Percentiles rank a stretch among this genome's conserved stretches.
Evolutionary conservation across 805 yeast genomes (phyloP).

Genomic region (Ogataea naganishii): DNA sequence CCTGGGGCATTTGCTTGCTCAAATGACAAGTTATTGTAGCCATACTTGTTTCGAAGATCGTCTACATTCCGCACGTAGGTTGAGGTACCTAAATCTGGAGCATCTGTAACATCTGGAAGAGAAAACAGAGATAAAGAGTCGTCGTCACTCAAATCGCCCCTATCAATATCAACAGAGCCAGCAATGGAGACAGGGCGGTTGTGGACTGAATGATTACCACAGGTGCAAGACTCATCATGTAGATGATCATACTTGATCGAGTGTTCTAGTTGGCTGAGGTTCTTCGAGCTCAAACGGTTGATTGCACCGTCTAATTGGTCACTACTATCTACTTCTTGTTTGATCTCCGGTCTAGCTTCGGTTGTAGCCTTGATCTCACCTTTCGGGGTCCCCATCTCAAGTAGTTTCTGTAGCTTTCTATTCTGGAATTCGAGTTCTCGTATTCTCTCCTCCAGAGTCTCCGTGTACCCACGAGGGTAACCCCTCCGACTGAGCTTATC

Average conservation of each 20-base stretch:
- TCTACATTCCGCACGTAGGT: slow-evolving; percentile 13
- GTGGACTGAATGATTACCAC: slow-evolving; percentile 46
- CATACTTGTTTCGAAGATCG: slow-evolving; percentile 17
- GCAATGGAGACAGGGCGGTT: slow-evolving; percentile 61
- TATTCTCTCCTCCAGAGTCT: slow-evolving; percentile 80
- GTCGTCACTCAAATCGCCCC: slow-evolving; percentile 42
- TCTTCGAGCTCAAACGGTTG: neutral
- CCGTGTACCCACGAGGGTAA: slow-evolving; percentile 89
- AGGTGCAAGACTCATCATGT: slow-evolving; percentile 49
- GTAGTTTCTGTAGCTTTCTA: slow-evolving; percentile 51
- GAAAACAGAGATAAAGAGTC: slow-evolving; percentile 24
- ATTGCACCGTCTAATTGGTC: neutral
- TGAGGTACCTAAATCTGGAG: slow-evolving; percentile 2
- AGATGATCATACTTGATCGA: slow-evolving; percentile 23
- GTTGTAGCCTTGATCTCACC: slow-evolving; percentile 31
- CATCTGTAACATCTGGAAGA: slow-evolving; percentile 9
- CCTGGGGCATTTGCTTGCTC: slow-evolving; percentile 72
- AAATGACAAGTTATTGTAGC: slow-evolving; percentile 31
- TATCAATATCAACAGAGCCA: slow-evolving; percentile 43
- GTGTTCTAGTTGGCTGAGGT: slow-evolving; percentile 9
- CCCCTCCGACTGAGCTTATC: slow-evolving; percentile 82
- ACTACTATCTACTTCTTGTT: neutral
- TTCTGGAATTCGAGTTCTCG: slow-evolving; percentile 80
- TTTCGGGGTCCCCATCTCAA: slow-evolving; percentile 59
- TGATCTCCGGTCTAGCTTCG: slow-evolving; percentile 6